A percentile compares a stretch with the other conserved stretches of the same genome.
Evolutionary conservation across 2,329 filamentous ascomycete genomes (phyloP).

Genomic region (Geosmithia morbida): DNA sequence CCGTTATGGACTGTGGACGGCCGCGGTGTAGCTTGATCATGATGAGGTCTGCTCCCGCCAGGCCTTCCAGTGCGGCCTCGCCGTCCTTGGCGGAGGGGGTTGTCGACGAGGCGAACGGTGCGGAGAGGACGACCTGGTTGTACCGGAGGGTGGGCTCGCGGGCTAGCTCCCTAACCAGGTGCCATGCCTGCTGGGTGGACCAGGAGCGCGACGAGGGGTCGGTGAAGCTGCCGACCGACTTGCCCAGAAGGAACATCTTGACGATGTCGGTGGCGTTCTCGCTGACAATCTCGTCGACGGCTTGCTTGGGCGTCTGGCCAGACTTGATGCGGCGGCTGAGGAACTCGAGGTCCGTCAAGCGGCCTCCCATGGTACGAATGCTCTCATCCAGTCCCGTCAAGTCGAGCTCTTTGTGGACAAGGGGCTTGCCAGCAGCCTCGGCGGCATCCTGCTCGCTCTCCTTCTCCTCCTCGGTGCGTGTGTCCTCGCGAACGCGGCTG

Average conservation of each 20-base stretch:
- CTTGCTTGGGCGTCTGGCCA: slow-evolving; percentile 68
- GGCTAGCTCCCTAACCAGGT: slow-evolving; percentile 66
- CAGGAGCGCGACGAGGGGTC: slow-evolving; percentile 39
- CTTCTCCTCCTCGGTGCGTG: slow-evolving; percentile 14
- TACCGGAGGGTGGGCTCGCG: slow-evolving; percentile 49
- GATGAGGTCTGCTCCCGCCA: slow-evolving; percentile 80
- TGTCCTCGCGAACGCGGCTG: slow-evolving; percentile 47
- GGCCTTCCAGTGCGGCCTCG: slow-evolving; percentile 61
- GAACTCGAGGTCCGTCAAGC: slow-evolving; percentile 90
- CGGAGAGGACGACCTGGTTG: slow-evolving; percentile 69
- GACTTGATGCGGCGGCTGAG: slow-evolving; percentile 79
- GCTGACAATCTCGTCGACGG: slow-evolving; percentile 77
- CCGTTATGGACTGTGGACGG: slow-evolving; percentile 61
- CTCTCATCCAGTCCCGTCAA: slow-evolving; percentile 64
- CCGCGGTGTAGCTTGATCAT: slow-evolving; percentile 59
- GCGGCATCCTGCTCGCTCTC: slow-evolving; percentile 10
- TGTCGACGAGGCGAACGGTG: slow-evolving; percentile 52
- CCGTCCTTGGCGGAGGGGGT: slow-evolving; percentile 38
- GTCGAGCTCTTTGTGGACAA: slow-evolving; percentile 17
- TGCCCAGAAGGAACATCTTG: slow-evolving; percentile 77
- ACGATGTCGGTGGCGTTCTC: slow-evolving; percentile 82
- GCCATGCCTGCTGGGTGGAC: slow-evolving; percentile 82
- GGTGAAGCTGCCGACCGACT: slow-evolving; percentile 16
- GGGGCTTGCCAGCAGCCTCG: slow-evolving; percentile 9
- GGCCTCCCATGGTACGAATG: slow-evolving; percentile 72